A percentile compares a stretch with the other conserved stretches of the same genome.
These are phyloP conservation scores for Apiospora marii DNA, from an alignment of 2,329 filamentous ascomycete species.

Conservation along the genomic window DNA sequence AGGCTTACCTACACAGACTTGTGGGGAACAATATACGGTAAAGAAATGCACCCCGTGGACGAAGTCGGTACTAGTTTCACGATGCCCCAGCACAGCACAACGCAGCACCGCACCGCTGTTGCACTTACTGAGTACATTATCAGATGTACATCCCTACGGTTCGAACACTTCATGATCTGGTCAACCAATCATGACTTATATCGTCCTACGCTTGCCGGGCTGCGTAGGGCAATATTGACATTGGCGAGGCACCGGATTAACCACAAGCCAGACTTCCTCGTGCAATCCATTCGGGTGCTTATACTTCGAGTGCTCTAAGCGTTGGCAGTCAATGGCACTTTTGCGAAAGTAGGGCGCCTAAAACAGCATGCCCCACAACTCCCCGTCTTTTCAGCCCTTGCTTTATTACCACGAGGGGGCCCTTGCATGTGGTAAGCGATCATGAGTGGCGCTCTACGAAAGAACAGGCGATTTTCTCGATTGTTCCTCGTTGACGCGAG, in stretches of 20 bases:
- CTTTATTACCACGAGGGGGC: constrained; percentile 13
- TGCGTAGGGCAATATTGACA: not conserved
- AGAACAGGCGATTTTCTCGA: not conserved
- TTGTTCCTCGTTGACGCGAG: not conserved
- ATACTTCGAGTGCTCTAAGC: too few species aligned
- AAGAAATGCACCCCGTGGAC: not conserved
- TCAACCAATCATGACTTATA: not conserved
- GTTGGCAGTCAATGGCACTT: too few species aligned
- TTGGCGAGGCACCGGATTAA: too few species aligned
- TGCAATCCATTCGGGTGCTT: too few species aligned
- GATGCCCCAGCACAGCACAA: not conserved
- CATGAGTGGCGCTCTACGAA: not conserved
- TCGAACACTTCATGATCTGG: constrained; percentile 1
- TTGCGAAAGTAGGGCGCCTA: not conserved
- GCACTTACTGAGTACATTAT: not conserved
- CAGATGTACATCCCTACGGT: not conserved
- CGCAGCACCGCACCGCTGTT: not conserved
- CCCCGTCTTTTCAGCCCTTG: constrained; percentile 1
- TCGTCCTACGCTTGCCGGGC: not conserved
- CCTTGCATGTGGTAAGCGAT: constrained; percentile 16
- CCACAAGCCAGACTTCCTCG: too few species aligned
- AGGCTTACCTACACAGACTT: not conserved
- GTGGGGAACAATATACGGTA: not conserved
- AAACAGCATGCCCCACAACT: constrained; percentile 14
- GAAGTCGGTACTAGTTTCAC: constrained; percentile 13